Evolutionary conservation across 129 eudicot species (phyloP), one percentile per base, ranked within the genome.

Genomic region (Lonicera japonica): DNA sequence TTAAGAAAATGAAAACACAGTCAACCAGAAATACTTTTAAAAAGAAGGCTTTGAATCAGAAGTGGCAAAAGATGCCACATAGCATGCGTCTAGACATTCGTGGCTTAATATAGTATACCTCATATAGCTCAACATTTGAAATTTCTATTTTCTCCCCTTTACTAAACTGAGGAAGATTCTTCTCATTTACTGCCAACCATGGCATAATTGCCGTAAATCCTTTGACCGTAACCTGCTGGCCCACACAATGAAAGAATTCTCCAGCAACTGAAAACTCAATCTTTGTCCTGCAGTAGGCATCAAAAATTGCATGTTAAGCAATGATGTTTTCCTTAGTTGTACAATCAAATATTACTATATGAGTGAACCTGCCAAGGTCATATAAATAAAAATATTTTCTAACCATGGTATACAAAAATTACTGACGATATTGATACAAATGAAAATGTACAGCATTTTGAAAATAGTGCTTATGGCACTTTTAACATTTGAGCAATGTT

Each of bases 171-270:
- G 97, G 97, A 66, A 90, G 75, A 66, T 66, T 86, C 60, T 78
- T 90, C 83, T 90, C 97, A 6, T 61, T 72, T 34, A 90, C 83
- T 62, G 89, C 95, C 80, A 83, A 70, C 97, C 97, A 90, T 54
- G 97, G 92, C 97, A 90, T 86, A 45, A 90, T 75, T 11, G 92
- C 63, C 34, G 97, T 83, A 70, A 83, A 90, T 67, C 97, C 97
- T 66, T 86, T 75, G n/a, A 68, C 75, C 0, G 73, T 81, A 43
- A 86, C 92, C 25, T 48, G 82, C 61, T 81, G 84, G 52, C 97
- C 97, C 25, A 73, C 72, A 77, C 95, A 90, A 58, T 67, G 65
- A 65, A 90, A 90, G 52, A 24, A 61, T 75, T 90, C 95, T 59
- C 97, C 89, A 48, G 80, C 89, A 46, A 69, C 79, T 58, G 78